A percentile compares a stretch with the other conserved stretches of the same genome.
phyloP scores from a whole-genome alignment of 2,329 filamentous ascomycete genomes.

The Lecanosticta acicola region DNA sequence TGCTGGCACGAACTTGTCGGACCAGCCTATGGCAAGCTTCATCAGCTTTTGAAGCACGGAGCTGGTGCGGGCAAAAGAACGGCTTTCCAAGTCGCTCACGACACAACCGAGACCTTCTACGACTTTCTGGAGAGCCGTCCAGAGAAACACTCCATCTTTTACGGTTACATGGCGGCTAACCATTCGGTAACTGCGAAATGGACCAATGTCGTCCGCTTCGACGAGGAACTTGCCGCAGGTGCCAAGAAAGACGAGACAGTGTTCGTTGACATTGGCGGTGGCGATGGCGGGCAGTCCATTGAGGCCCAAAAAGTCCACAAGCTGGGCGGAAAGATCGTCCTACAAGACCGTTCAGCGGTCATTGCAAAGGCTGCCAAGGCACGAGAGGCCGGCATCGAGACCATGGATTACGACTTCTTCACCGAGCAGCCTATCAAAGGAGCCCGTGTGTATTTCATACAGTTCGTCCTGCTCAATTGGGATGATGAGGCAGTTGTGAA shows the following conservation, averaged over 20 bases:
- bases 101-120: not conserved
- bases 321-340: conserved; percentile 9
- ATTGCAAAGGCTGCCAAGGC: not conserved
- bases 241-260: not conserved
- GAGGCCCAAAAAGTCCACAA: conserved; percentile 1
- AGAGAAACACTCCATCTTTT: conserved; percentile 1
- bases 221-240: not conserved
- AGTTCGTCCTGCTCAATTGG: conserved; percentile 12
- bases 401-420: conserved; percentile 24
- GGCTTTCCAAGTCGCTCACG: conserved; percentile 1
- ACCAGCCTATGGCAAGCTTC: not conserved
- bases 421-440: conserved; percentile 19
- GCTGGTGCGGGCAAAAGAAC: not conserved
- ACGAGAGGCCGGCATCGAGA: conserved; percentile 1
- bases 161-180: conserved; percentile 1
- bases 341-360: conserved; percentile 13
- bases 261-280: not conserved
- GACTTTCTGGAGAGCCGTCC: not conserved
- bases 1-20: conserved; percentile 2
- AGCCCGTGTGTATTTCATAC: conserved; percentile 23
- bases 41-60: not conserved
- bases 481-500: not conserved
- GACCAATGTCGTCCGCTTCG: not conserved
- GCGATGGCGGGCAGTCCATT: not conserved
- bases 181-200: conserved; percentile 1